Base-by-base conservation (phyloP, 768 basidiomycete species). In the Suillus brevipes region DNA sequence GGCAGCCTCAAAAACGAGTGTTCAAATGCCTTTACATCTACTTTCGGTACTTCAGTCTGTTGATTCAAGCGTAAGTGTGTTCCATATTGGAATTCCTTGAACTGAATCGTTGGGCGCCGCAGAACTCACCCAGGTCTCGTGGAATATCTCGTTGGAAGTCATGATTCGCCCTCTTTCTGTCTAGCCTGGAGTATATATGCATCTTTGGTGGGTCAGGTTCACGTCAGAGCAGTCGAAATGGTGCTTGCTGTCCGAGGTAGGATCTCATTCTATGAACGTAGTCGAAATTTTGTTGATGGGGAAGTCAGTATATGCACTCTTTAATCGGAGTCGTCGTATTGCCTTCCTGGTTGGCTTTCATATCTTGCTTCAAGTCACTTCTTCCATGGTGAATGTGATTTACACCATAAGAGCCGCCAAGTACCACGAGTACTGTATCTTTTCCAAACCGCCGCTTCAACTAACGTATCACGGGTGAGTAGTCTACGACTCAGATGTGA, bases 21-120 rank as follows among this genome's bases (percentile, higher is more conserved):
- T 67, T 72, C 36, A 79, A 75, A 61, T 78, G 78, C 77, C 20
- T 73, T 20, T 74, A 74, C 34, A 43, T 74, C n/a, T 69, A 71
- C 56, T 65, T 75, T 65, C 74, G 67, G n/a, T 76, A 76, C 65
- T 45, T 62, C 47, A 64, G 63, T 6, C 60, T 76, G 49, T 28
- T 52, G 50, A 8, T 23, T 52, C 28, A 52, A 52, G 49, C 49
- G 49, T 16, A 28, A 3, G 50, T 28, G 25, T 52, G 6, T 16
- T 18, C 50, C 4, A 28, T 52, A 14, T 52, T 0, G 8, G 14
- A 28, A 28, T 25, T 50, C 28, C 16, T 28, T 18, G 7, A 25
- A 28, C 50, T 52, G 28, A 52, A 28, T 28, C 25, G 16, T 52
- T 7, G 8, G 25, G 25, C 28, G 28, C 50, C 7, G 8, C 25